Evolutionary conservation across 2,329 filamentous ascomycete genomes (phyloP), one percentile per base, ranked within the genome.

Genomic region (Colletotrichum nymphaeae): DNA sequence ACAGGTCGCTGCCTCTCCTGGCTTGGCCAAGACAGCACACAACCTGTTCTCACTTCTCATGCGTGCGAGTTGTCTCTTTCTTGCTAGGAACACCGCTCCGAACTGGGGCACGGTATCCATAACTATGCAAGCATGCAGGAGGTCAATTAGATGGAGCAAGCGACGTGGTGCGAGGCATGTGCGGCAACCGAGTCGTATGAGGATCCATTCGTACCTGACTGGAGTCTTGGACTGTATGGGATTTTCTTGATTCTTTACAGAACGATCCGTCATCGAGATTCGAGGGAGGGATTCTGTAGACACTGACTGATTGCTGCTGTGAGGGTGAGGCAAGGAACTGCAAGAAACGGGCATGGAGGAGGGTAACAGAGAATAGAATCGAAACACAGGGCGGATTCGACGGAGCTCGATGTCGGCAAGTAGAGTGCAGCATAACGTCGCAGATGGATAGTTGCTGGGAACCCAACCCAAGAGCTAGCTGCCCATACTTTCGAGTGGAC

Each of bases 31-130:
- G 66, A 65, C 59, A 65, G 46, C 60, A 56, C 55, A 70, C 55
- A 70, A 63, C 70, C 46, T 69, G 67, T 63, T 72, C 57, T 59
- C 58, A 60, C 30, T 63, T 72, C 52, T 59, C 58, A 60, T 32
- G 35, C 8, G 26, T 37, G 58, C 28, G 46, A 60, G 60, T 70
- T 70, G 70, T 70, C 56, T 73, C 70, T 30, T 58, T 73, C 24
- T 46, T 53, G 46, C 62, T 42, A 26, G 26, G 55, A 35, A 64
- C 32, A 37, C 28, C 42, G 53, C 53, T 53, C 32, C 49, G 49
- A 42, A 56, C 49, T 52, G 63, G 52, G 35, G 52, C 63, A 56
- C 16, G 14, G 46, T 56, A 56, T 42, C 63, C 63, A 56, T 56
- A 28, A 14, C 14, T 35, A 49, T 55, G 30, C 62, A 37, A 49